These are phyloP conservation scores for Colletotrichum tamarilloi DNA, from an alignment of 2,329 filamentous ascomycete species.

Conservation along the genomic window DNA sequence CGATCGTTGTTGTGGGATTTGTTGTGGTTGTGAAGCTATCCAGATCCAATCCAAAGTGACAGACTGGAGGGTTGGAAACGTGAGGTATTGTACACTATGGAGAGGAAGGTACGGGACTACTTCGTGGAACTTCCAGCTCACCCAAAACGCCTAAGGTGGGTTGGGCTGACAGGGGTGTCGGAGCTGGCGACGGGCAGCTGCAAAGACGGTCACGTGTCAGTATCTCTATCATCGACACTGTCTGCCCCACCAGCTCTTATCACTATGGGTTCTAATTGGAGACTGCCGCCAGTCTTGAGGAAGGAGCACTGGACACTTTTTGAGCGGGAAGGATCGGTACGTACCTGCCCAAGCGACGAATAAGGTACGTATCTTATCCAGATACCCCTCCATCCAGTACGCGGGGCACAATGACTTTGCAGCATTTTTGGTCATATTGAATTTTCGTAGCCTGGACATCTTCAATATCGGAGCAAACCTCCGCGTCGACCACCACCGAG, in stretches of 20 bases:
- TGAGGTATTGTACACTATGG: background rate
- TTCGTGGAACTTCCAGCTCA: slow-evolving; percentile 38
- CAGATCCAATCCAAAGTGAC: slow-evolving; percentile 19
- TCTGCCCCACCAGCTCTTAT: background rate
- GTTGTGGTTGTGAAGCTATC: slow-evolving; percentile 19
- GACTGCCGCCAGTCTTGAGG: background rate
- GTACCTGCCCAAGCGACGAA: background rate
- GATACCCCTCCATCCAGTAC: slow-evolving; percentile 33
- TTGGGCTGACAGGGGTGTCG: slow-evolving; percentile 20
- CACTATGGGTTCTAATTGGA: background rate
- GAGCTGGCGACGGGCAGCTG: slow-evolving; percentile 13
- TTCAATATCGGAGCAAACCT: background rate
- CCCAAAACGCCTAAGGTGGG: slow-evolving; percentile 36
- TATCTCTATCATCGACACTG: too few species aligned
- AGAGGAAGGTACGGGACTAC: slow-evolving; percentile 1
- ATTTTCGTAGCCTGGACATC: background rate
- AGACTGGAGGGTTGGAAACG: slow-evolving; percentile 1
- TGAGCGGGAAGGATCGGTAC: background rate
- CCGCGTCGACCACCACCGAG: background rate
- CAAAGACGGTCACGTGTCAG: slow-evolving; percentile 31
- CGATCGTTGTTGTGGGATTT: slow-evolving; percentile 6
- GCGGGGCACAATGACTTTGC: slow-evolving; percentile 37
- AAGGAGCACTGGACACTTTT: background rate
- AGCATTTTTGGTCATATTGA: background rate
- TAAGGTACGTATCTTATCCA: slow-evolving; percentile 28